Conservation (phyloP, 345 rosid genomes). For the Populus davidiana region DNA sequence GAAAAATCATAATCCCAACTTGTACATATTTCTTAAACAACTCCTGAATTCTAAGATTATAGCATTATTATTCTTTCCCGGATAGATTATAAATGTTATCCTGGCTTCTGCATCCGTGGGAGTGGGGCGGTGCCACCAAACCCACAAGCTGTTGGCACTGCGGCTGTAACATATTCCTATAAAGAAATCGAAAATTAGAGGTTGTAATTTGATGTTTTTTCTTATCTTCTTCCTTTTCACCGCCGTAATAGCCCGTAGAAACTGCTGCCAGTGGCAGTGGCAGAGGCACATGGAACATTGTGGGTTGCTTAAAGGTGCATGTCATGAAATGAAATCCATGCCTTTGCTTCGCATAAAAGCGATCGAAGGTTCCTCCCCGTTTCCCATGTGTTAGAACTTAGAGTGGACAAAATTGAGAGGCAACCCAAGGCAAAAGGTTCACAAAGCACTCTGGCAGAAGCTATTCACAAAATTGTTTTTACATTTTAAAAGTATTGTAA, state of each 20-base stretch:
- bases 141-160: neutral
- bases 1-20: too few relatives aligned
- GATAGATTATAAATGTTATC: neutral
- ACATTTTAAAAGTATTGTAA: too few relatives aligned
- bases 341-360: neutral
- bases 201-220: neutral
- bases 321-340: neutral
- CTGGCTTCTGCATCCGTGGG: too few relatives aligned
- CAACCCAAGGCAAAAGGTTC: neutral
- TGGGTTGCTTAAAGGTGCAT: neutral
- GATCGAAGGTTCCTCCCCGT: neutral
- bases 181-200: neutral
- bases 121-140: neutral
- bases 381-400: neutral
- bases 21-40: neutral
- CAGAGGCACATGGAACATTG: neutral
- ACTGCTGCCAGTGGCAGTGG: neutral
- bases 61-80: neutral
- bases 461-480: too few relatives aligned
- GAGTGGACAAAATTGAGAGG: neutral
- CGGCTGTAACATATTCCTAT: neutral
- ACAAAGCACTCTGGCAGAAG: neutral
- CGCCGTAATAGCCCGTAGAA: neutral
- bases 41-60: neutral
- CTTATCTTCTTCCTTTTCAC: neutral